Conservation (phyloP, 176 grass and related monocot species). For the Eleusine indica region DNA sequence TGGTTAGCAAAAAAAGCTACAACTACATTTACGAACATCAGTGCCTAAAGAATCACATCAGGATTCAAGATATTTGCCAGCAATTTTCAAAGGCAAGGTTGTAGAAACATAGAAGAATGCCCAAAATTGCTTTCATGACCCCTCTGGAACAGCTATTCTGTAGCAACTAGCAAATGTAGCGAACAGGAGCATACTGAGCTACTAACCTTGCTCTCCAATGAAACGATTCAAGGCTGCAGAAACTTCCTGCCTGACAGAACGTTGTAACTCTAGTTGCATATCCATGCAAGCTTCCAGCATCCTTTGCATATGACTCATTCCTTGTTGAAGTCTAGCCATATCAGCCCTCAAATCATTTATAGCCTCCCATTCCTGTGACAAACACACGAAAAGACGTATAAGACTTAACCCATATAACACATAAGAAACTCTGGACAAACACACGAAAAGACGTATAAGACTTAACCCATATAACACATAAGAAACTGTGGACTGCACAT, state of each 20-base stretch:
- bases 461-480: neutral
- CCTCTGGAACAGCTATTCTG: neutral
- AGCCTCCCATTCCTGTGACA: conserved; percentile 92
- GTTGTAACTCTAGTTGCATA: conserved; percentile 97
- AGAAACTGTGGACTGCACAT: neutral
- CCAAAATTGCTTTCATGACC: neutral
- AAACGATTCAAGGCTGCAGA: conserved; percentile 93
- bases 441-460: too few species aligned
- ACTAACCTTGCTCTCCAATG: conserved; percentile 75
- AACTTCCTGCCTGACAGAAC: conserved; percentile 95
- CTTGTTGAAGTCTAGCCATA: conserved; percentile 89
- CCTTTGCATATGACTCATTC: conserved; percentile 95
- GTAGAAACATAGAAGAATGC: neutral
- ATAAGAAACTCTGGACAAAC: neutral
- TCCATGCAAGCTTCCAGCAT: conserved; percentile 99
- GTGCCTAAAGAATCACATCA: neutral
- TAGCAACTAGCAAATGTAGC: neutral
- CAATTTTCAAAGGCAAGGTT: neutral
- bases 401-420: neutral
- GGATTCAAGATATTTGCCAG: neutral
- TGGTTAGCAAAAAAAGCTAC: neutral
- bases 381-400: conserved; percentile 31
- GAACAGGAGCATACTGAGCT: conserved; percentile 21
- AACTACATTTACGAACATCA: neutral
- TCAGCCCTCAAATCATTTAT: conserved; percentile 96